Conservation (phyloP, 148 eudicot genomes). For the Rheum nobile region DNA sequence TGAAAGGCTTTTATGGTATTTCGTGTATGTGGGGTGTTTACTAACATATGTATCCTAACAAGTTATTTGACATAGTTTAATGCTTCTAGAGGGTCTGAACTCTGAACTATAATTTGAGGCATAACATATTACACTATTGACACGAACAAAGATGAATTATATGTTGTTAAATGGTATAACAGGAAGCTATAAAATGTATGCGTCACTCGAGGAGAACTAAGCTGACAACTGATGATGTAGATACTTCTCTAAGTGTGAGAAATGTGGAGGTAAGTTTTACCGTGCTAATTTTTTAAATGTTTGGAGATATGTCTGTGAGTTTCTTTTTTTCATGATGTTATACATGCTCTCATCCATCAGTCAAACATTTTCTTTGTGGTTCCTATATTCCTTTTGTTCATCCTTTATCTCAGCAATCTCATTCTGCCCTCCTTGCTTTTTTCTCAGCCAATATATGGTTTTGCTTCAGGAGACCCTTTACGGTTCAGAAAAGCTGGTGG, state of each 20-base stretch:
- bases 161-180: slow-evolving; percentile 10
- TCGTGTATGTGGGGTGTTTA: neutral
- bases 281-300: neutral
- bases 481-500: slow-evolving; percentile 64
- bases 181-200: slow-evolving; percentile 83
- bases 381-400: neutral
- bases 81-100: neutral
- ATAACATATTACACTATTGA: neutral
- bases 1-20: neutral
- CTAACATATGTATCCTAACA: neutral
- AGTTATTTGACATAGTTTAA: neutral
- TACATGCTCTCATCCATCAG: neutral
- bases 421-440: slow-evolving; percentile 3
- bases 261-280: slow-evolving; percentile 50
- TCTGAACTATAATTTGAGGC: neutral
- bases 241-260: slow-evolving; percentile 55
- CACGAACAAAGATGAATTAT: neutral
- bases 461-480: slow-evolving; percentile 60
- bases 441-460: slow-evolving; percentile 65
- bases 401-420: neutral
- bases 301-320: slow-evolving; percentile 1
- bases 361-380: neutral
- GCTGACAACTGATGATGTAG: slow-evolving; percentile 65
- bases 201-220: slow-evolving; percentile 59
- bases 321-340: neutral